Conservation (phyloP, 805 yeast genomes). For the Sungouiozyma ichnusensis region DNA sequence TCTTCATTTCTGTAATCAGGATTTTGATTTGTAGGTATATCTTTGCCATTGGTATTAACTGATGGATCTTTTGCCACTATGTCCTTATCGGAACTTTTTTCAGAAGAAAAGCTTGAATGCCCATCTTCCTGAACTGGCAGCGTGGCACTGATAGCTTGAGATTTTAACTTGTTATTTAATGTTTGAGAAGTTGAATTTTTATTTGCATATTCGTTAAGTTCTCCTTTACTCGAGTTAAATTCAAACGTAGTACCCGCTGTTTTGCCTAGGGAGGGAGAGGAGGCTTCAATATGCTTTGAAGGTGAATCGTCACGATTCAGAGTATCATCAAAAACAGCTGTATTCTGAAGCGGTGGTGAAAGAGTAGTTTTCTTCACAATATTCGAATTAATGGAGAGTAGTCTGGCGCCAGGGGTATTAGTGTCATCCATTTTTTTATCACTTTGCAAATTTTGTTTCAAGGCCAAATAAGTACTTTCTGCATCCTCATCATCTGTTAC, state of each 20-base stretch:
- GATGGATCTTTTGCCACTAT: no score
- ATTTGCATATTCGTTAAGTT: background rate
- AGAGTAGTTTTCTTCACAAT: background rate
- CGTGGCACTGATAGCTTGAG: background rate
- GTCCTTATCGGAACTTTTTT: background rate
- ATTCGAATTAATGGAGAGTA: background rate
- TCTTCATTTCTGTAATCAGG: background rate
- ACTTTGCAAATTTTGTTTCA: slow-evolving; percentile 9
- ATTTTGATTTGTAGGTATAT: background rate
- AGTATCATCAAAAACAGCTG: background rate
- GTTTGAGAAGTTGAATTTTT: background rate
- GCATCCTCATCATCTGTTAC: slow-evolving; percentile 5
- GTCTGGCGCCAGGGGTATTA: background rate
- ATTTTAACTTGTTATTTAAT: background rate
- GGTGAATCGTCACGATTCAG: background rate
- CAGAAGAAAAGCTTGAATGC: background rate
- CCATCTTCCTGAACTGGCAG: background rate
- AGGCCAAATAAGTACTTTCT: slow-evolving; percentile 15
- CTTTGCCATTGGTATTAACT: background rate
- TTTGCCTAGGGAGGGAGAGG: background rate
- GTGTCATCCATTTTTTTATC: slow-evolving; percentile 2
- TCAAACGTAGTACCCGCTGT: background rate
- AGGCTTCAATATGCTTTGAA: background rate
- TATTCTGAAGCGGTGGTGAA: background rate
- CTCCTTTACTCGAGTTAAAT: background rate